Evolutionary conservation across 2,329 filamentous ascomycete species (phyloP).

Genomic region (Pezicula carpinea): DNA sequence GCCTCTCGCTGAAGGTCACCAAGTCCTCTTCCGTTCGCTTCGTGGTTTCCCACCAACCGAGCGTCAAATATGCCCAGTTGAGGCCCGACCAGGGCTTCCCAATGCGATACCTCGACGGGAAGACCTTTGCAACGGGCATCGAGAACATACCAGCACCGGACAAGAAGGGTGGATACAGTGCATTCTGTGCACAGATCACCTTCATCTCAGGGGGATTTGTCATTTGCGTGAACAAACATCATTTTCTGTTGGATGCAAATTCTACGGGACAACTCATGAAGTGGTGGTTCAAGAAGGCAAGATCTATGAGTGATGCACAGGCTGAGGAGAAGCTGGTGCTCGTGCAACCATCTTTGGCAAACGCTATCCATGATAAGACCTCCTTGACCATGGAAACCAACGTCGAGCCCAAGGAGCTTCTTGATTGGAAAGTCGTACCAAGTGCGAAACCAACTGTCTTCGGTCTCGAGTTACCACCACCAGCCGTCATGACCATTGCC

Average conservation of each 20-base stretch:
- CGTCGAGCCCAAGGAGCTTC: background rate
- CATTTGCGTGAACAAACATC: conserved; percentile 5
- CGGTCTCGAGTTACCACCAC: background rate
- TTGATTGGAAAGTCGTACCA: conserved; percentile 7
- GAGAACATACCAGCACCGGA: conserved; percentile 1
- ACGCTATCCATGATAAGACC: conserved; percentile 1
- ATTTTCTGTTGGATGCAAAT: conserved; percentile 7
- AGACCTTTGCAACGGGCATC: conserved; percentile 3
- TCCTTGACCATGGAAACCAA: background rate
- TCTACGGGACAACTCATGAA: conserved; percentile 1
- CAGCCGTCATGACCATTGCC: conserved; percentile 1
- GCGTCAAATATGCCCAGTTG: conserved; percentile 3
- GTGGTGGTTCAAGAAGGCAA: conserved; percentile 6
- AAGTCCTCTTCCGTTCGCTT: conserved; percentile 5
- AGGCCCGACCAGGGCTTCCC: conserved; percentile 4
- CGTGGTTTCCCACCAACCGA: conserved; percentile 1
- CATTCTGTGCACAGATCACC: conserved; percentile 6
- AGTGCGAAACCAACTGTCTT: conserved; percentile 2
- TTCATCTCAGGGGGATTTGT: conserved; percentile 8
- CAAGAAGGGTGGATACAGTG: background rate
- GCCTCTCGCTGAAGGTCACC: conserved; percentile 2
- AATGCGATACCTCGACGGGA: conserved; percentile 1
- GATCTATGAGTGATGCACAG: background rate
- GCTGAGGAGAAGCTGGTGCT: background rate
- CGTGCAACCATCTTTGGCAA: background rate